Conservation (phyloP, 2,329 filamentous ascomycete species). For the Fusarium mangiferae region DNA sequence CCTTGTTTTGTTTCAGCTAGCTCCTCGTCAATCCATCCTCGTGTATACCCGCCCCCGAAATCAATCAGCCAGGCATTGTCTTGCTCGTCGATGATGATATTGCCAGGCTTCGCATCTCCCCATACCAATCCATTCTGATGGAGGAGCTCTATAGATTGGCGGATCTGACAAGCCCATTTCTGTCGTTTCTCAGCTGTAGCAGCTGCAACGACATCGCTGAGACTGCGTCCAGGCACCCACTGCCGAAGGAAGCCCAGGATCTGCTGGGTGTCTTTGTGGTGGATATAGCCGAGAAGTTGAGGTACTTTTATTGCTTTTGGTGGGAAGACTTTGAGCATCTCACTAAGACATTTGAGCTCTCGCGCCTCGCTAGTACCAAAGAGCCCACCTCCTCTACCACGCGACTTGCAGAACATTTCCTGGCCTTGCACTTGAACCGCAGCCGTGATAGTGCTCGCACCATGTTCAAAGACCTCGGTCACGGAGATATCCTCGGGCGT, state of each 20-base stretch:
- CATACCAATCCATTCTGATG: not conserved
- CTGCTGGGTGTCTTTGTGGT: not conserved
- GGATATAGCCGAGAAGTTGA: not conserved
- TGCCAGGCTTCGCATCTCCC: not conserved
- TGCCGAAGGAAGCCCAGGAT: not conserved
- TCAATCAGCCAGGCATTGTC: not conserved
- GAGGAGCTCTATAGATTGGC: accelerated
- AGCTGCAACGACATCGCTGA: accelerated
- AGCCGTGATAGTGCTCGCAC: not conserved
- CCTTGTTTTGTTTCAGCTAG: not conserved
- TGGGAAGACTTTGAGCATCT: not conserved
- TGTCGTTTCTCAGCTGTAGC: accelerated
- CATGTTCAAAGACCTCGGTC: accelerated
- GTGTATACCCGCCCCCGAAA: not conserved
- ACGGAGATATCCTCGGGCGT: not conserved
- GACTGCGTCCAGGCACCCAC: not conserved
- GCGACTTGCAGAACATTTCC: not conserved
- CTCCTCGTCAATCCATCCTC: not conserved
- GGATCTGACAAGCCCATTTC: not conserved
- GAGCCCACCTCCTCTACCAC: not conserved
- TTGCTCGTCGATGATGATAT: not conserved
- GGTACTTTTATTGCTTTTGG: not conserved
- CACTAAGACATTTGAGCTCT: not conserved
- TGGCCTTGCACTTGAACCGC: accelerated
- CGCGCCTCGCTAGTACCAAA: accelerated